phyloP scores from a whole-genome alignment of 257 asterid genomes.

The Ocimum tenuiflorum region DNA sequence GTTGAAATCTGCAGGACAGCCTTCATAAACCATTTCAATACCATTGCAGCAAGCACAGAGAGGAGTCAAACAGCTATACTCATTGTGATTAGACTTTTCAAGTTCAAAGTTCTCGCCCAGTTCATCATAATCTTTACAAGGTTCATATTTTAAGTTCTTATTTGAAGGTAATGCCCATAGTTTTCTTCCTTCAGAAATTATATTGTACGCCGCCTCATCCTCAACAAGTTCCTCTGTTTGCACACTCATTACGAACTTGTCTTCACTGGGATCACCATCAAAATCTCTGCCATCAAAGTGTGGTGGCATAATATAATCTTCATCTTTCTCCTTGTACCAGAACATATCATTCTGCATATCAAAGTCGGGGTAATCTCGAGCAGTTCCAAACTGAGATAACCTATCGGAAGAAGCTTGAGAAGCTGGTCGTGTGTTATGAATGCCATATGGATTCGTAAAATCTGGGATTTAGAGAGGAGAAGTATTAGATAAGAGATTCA shows the following conservation, averaged over 20 bases:
- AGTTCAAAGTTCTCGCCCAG: slow-evolving; percentile 18
- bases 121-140: slow-evolving; percentile 26
- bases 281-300: slow-evolving; percentile 37
- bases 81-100: slow-evolving; percentile 21
- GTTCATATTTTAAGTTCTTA: slow-evolving; percentile 21
- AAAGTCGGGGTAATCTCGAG: slow-evolving; percentile 76
- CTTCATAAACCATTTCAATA: not conserved
- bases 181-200: slow-evolving; percentile 21
- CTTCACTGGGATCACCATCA: slow-evolving; percentile 57
- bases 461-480: slow-evolving; percentile 33
- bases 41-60: slow-evolving; percentile 49
- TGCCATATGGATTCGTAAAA: slow-evolving; percentile 72
- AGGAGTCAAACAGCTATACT: slow-evolving; percentile 36
- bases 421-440: slow-evolving; percentile 34
- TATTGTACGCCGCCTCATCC: slow-evolving; percentile 17
- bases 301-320: slow-evolving; percentile 63
- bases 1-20: slow-evolving; percentile 7
- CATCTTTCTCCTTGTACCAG: slow-evolving; percentile 68
- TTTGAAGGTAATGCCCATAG: slow-evolving; percentile 18
- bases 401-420: slow-evolving; percentile 76
- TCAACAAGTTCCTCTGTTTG: slow-evolving; percentile 30
- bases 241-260: slow-evolving; percentile 52
- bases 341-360: slow-evolving; percentile 64
- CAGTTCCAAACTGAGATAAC: slow-evolving; percentile 77
- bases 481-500: slow-evolving; percentile 3